Base-by-base conservation (phyloP, 1,139 yeast genomes). In the Blastobotrys petasosporus region DNA sequence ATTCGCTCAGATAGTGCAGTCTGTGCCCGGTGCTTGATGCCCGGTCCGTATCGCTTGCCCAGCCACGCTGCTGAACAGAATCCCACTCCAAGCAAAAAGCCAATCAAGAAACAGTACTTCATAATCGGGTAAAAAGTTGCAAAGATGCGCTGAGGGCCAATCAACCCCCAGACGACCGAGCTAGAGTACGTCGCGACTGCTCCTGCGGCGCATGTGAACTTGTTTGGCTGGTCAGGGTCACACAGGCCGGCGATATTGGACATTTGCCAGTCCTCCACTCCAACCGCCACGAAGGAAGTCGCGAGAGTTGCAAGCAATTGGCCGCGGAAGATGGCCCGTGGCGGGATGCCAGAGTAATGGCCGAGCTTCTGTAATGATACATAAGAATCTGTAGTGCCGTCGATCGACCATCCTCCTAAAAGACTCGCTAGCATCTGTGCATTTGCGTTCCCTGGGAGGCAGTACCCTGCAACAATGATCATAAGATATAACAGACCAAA, bases 61-160 rank as follows among this genome's bases (percentile, higher is more conserved):
- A 61, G 10, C 75, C 73, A 17, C 7, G 25, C 25, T 4, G 6
- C 25, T 20, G 77, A 70, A 44, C 11, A 36, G 39, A 66, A 48
- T 32, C 2, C 76, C 78, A 12, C 73, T 54, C 2, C 74, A 49
- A 23, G 25, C 25, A 20, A 20, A 7, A 71, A 72, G 1, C 74
- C 69, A 15, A 70, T 52, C 46, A 71, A 55, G 59, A 71, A 75
- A 35, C 63, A 70, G 65, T 64, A 75, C 50, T 66, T 65, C 57
- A 75, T 61, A 16, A 65, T 56, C 11, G 78, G 78, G 50, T 75
- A 75, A 23, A 74, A 60, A 1, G 68, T 68, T 39, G 61, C 58
- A 56, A 80, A 78, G 20, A 78, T 74, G 42, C 75, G 70, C 56
- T 73, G 67, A 17, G 86, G 86, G 20, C 85, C 86, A 56, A 81